Conservation (phyloP, 768 basidiomycete genomes). For the Crassisporium funariophilum region DNA sequence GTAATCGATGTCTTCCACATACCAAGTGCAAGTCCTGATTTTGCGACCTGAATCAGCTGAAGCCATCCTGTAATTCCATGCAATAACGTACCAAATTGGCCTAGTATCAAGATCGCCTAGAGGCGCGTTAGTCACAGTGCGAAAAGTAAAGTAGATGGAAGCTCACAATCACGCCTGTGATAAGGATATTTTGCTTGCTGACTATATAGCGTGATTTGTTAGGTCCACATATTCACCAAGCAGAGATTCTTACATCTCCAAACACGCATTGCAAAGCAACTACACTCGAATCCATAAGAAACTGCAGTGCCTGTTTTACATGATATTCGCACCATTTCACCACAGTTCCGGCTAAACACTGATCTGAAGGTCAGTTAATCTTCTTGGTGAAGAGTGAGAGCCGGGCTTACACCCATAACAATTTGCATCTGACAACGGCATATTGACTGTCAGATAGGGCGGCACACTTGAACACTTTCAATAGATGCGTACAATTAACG, state of each 20-base stretch:
- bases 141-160: neutral
- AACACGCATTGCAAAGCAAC: constrained; percentile 60
- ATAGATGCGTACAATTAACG: too few relatives aligned
- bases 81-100: constrained; percentile 43
- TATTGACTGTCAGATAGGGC: too few relatives aligned
- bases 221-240: neutral
- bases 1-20: too few relatives aligned
- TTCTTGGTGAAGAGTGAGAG: neutral
- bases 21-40: constrained; percentile 41
- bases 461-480: too few relatives aligned
- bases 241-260: constrained; percentile 55
- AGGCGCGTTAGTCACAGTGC: constrained; percentile 1
- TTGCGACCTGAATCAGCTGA: neutral
- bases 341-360: constrained; percentile 43
- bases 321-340: constrained; percentile 51
- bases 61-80: neutral
- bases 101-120: constrained; percentile 43
- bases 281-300: constrained; percentile 19
- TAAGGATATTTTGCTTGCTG: constrained; percentile 50
- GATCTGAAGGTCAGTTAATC: constrained; percentile 6
- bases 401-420: constrained; percentile 33
- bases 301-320: neutral
- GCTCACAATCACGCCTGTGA: constrained; percentile 51
- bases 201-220: constrained; percentile 35
- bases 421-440: constrained; percentile 38